Evolutionary conservation across 2,329 filamentous ascomycete species (phyloP).

Genomic region (Sclerotinia trifoliorum): DNA sequence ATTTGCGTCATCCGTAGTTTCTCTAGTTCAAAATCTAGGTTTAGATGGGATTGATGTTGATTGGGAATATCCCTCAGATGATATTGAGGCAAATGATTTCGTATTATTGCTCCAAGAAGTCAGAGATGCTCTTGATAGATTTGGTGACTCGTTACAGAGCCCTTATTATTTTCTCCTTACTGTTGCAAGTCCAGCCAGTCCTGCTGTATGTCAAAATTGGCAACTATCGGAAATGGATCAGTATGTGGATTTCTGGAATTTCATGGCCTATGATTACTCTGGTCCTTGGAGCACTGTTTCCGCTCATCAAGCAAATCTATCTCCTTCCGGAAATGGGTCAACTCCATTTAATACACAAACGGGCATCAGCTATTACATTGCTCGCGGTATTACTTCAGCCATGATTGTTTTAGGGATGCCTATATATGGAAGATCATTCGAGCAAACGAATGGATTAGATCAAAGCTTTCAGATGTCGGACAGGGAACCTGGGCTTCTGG

Average conservation of each 20-base stretch:
- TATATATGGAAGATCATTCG: conserved; percentile 2
- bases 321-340: conserved; percentile 39
- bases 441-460: neutral
- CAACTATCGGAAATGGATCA: conserved; percentile 48
- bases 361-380: neutral
- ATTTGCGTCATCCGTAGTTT: conserved; percentile 70
- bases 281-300: conserved; percentile 62
- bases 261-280: conserved; percentile 74
- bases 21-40: conserved; percentile 71
- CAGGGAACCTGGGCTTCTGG: neutral
- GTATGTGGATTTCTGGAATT: conserved; percentile 54
- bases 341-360: neutral
- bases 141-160: conserved; percentile 45
- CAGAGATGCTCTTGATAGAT: conserved; percentile 48
- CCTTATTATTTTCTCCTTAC: conserved; percentile 55
- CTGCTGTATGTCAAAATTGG: conserved; percentile 48
- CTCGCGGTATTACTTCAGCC: neutral
- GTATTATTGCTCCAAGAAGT: conserved; percentile 37
- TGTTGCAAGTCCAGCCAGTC: conserved; percentile 52
- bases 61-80: conserved; percentile 34
- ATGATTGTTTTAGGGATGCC: conserved; percentile 5
- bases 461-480: neutral
- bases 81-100: conserved; percentile 36
- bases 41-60: conserved; percentile 50
- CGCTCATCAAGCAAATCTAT: conserved; percentile 73